Evolutionary conservation across 345 rosid genomes (phyloP).

Genomic region (Rhizophora mangle): DNA sequence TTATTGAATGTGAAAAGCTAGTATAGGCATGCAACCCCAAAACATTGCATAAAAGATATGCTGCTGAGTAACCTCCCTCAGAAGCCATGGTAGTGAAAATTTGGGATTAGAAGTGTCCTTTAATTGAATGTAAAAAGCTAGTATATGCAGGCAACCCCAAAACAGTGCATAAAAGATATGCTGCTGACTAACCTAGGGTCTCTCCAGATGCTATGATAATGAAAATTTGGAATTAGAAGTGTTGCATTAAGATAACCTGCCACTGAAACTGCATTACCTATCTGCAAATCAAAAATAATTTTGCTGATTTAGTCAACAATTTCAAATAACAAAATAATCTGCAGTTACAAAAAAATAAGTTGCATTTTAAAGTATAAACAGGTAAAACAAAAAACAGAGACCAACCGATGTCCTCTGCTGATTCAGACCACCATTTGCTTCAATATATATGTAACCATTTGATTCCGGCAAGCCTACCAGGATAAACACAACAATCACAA

Average conservation of each 20-base stretch:
- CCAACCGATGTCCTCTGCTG: slow-evolving; percentile 99
- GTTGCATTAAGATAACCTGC: slow-evolving; percentile 99
- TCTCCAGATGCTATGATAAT: slow-evolving; percentile 96
- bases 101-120: slow-evolving; percentile 60
- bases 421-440: slow-evolving; percentile 97
- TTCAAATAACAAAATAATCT: slow-evolving; percentile 2
- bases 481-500: slow-evolving; percentile 12
- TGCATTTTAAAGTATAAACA: neutral
- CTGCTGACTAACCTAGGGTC: slow-evolving; percentile 77
- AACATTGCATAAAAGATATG: neutral
- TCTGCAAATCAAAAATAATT: slow-evolving; percentile 51
- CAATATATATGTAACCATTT: slow-evolving; percentile 89
- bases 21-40: neutral
- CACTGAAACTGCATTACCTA: slow-evolving; percentile 99
- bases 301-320: slow-evolving; percentile 13
- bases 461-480: slow-evolving; percentile 81
- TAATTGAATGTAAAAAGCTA: too few relatives aligned
- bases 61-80: slow-evolving; percentile 72
- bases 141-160: neutral
- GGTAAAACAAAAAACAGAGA: slow-evolving; percentile 26
- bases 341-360: neutral
- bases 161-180: neutral
- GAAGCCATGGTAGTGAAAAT: slow-evolving; percentile 89
- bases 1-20: too few relatives aligned
- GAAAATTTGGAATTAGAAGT: slow-evolving; percentile 86